Percentiles rank a stretch among this genome's conserved stretches.
Evolutionary conservation across 805 yeast genomes (phyloP).

Genomic region (Lachancea mirantina): DNA sequence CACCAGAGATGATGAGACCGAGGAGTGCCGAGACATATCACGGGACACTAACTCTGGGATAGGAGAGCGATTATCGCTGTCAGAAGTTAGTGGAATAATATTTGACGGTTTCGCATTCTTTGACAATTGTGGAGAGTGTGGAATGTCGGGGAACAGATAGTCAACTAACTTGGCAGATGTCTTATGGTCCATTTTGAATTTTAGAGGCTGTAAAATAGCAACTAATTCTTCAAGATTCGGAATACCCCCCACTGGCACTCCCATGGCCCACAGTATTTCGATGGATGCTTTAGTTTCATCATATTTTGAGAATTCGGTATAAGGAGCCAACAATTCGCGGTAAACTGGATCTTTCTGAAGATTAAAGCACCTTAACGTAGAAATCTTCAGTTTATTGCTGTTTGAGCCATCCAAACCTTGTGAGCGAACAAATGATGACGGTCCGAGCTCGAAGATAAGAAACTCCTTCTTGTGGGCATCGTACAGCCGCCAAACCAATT

Average conservation of each 20-base stretch:
- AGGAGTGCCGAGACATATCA: too few species aligned
- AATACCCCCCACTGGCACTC: conserved; percentile 61
- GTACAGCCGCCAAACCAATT: conserved; percentile 51
- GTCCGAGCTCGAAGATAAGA: conserved; percentile 46
- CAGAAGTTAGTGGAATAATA: too few species aligned
- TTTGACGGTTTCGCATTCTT: not conserved
- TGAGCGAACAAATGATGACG: conserved; percentile 40
- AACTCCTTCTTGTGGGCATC: conserved; percentile 43
- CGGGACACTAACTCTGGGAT: too few species aligned
- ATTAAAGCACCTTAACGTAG: conserved; percentile 46
- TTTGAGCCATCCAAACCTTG: conserved; percentile 50
- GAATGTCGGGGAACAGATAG: conserved; percentile 44
- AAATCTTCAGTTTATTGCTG: conserved; percentile 39
- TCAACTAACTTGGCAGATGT: conserved; percentile 44
- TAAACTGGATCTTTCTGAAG: conserved; percentile 41
- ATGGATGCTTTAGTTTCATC: conserved; percentile 32
- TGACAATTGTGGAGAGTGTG: not conserved
- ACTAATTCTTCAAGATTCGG: conserved; percentile 44
- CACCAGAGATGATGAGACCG: too few species aligned
- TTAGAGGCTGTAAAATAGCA: conserved; percentile 46
- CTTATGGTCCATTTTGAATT: conserved; percentile 48
- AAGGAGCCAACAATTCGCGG: conserved; percentile 47
- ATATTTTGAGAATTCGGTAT: conserved; percentile 17
- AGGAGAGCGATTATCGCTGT: too few species aligned
- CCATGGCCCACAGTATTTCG: conserved; percentile 45